Evolutionary conservation across 257 asterid genomes (phyloP), one percentile per base, ranked within the genome.

Genomic region (Leptodermis oblonga): DNA sequence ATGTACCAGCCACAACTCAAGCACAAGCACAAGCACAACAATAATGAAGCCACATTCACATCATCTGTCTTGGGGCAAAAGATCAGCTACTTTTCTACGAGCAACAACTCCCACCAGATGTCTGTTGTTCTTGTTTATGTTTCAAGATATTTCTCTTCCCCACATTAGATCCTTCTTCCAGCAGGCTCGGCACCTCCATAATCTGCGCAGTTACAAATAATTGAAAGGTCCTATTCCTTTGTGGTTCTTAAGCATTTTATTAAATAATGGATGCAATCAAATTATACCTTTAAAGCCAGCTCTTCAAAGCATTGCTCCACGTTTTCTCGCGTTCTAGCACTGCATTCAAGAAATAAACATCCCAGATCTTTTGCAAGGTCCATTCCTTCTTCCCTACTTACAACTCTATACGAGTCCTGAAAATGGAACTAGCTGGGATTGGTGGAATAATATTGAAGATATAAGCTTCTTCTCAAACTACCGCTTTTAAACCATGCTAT

Each of bases 111-210:
- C 88, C 70, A 14, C 65, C 39, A 17, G 91, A 81, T 11, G 85
- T 43, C 67, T 78, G 88, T 15, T 86, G 74, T 69, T 88, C 97
- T 80, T 84, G 96, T 75, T 86, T 84, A 80, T 87, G 96, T 79
- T 85, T 88, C 51, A 92, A 77, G 78, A 87, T 90, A 79, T 83
- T 90, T 73, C 95, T 84, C 89, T 88, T 92, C 68, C 86, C 90
- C 3, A 68, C 70, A 4, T 81, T 60, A 41, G 93, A 88, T 71
- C 96, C 96, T 82, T 90, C 97, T 84, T 88, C 97, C 55, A 88
- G 75, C 56, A 88, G 87, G 68, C 94, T 84, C 14, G 98, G 98
- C 79, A 87, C 90, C 85, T 90, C 97, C 98, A 92, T 87, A 64
- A 92, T 87, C 98, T 92, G 95, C 41, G 30, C 36, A 6, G 23